phyloP scores from a whole-genome alignment of 345 rosid species.

The Boechera retrofracta region DNA sequence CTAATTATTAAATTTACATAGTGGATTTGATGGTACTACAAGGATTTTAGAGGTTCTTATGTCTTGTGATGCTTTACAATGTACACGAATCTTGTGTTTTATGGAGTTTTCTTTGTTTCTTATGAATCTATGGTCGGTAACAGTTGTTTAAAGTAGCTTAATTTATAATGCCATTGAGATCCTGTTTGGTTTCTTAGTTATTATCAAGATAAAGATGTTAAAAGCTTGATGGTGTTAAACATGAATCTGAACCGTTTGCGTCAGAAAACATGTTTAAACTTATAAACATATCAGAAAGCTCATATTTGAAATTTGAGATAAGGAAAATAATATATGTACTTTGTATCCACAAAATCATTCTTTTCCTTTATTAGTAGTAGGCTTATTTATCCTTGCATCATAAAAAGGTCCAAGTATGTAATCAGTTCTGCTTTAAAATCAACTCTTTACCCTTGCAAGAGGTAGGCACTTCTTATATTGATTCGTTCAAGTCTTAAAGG shows the following conservation, averaged over 20 bases:
- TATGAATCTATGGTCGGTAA: conserved; percentile 21
- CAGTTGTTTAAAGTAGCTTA: conserved; percentile 18
- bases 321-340: neutral
- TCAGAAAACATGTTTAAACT: neutral
- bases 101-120: conserved; percentile 17
- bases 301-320: neutral
- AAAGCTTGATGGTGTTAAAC: conserved; percentile 3
- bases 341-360: neutral
- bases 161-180: conserved; percentile 13
- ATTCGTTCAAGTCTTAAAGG: too few species aligned
- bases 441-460: too few species aligned
- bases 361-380: too few species aligned
- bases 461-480: too few species aligned
- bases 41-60: neutral
- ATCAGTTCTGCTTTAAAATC: too few species aligned
- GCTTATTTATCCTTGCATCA: too few species aligned
- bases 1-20: conserved; percentile 31
- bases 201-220: neutral
- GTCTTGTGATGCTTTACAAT: conserved; percentile 34
- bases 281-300: neutral
- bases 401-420: too few species aligned
- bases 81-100: conserved; percentile 35
- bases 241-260: too few species aligned
- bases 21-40: conserved; percentile 34
- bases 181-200: conserved; percentile 21